Conservation (phyloP, 306 rosid species). For the Inga laurina region DNA sequence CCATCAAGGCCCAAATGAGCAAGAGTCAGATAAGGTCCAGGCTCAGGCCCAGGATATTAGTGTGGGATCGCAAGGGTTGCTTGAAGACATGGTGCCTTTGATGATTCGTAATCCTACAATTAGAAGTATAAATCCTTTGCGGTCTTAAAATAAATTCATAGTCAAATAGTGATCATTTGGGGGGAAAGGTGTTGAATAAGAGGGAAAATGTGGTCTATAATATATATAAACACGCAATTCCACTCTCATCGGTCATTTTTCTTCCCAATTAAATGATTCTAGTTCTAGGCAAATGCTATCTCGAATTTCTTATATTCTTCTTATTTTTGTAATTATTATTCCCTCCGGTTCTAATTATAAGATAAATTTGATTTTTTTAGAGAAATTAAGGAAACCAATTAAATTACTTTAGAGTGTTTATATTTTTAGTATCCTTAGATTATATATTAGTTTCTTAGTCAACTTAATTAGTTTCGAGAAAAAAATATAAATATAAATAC, state of each 20-base stretch:
- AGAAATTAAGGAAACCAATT: too few relatives aligned
- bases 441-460: too few relatives aligned
- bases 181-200: not conserved
- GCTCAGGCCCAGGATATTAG: constrained; percentile 32
- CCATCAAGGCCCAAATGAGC: constrained; percentile 12
- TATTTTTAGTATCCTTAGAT: too few relatives aligned
- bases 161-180: not conserved
- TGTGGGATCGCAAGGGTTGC: constrained; percentile 69
- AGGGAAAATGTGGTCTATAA: not conserved
- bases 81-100: constrained; percentile 86
- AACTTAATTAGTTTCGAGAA: too few relatives aligned
- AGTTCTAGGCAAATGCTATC: not conserved
- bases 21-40: constrained; percentile 9
- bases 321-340: constrained; percentile 16
- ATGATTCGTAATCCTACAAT: constrained; percentile 69
- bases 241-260: not conserved
- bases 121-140: not conserved
- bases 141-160: not conserved
- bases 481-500: too few relatives aligned
- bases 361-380: too few relatives aligned
- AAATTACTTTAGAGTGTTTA: too few relatives aligned
- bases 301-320: constrained; percentile 52
- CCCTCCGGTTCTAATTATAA: too few relatives aligned
- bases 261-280: not conserved
- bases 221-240: not conserved